Base-by-base conservation (phyloP, 805 yeast genomes). In the Metschnikowia orientalis region DNA sequence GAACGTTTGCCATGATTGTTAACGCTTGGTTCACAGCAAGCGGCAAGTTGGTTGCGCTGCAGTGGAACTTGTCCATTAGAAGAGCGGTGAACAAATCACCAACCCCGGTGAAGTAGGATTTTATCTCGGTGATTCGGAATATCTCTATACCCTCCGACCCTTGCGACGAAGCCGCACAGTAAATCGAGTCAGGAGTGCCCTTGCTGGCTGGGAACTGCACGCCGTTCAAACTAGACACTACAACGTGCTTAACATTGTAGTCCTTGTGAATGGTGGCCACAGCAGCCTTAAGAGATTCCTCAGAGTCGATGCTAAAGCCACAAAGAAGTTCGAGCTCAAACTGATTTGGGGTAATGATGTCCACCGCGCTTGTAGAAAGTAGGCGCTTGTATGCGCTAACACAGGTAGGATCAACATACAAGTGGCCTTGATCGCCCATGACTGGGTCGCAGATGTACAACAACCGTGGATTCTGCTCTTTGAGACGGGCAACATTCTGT, bases 91-190 rank as follows among this genome's bases (percentile, higher is more conserved):
- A 89, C 25, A 89, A 58, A 50, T 89, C 97, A 5, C 97, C 97
- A 0, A 92, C 95, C 2, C 97, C 97, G 0, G 96, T 86, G 59
- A 89, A 90, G 54, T 90, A 87, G 4, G 90, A 79, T 34, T 80
- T 76, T 25, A 86, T 73, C 21, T 69, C 63, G 2, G 84, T 81
- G 9, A 82, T 69, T 43, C 69, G 67, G 47, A 73, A 77, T 16
- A 34, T 30, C 6, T 34, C 34, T 14, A 35, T 14, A 8, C 5
- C 21, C n/a, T 18, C 18, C 13, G n/a, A 8, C 4, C 18, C 31
- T 5, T n/a, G 6, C 10, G 49, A 31, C 10, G 53, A 53, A 3
- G 51, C 44, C 4, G 56, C 61, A 38, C 67, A 60, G 36, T 48
- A 54, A 5, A 60, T 50, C 14, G 43, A 42, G 12, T 44, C 42